Evolutionary conservation across 2,329 filamentous ascomycete species (phyloP), one percentile per base, ranked within the genome.

Genomic region (Pyrenophora tritici-repentis): DNA sequence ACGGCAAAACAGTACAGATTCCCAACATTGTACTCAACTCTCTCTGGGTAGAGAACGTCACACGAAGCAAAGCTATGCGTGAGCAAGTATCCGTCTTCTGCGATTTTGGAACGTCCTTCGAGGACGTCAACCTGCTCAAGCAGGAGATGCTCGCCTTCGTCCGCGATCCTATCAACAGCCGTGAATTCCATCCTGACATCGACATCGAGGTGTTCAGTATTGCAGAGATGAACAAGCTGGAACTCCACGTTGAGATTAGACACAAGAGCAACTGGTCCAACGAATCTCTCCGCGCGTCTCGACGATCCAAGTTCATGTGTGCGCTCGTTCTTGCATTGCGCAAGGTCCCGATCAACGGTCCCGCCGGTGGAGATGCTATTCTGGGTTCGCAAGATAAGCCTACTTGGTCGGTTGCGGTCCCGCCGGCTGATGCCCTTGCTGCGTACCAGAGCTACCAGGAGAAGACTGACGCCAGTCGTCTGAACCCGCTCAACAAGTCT

Each of bases 251-350:
- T 33, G 87, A 89, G 64, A 91, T 97, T 68, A 86, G 88, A 67
- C 91, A 97, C 81, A 97, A 97, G 73, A 75, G 73, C 62, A 81
- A 81, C 59, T 81, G 78, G 77, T 73, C 77, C 24, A 81, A 97
- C 74, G 93, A 96, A 62, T 81, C 84, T 1, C 82, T 97, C 34
- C 88, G 92, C 34, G 87, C 87, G 14, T 83, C 88, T 6, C 86
- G 92, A 44, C 86, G 93, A 54, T 95, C 89, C 72, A 97, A 96
- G 75, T 97, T 99, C 77, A 96, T 97, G 86, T 96, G 92, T 69
- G 94, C 94, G 0, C 79, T 99, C 51, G 87, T 94, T 4, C 75
- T 91, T 7, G 91, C 93, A 3, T 78, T 97, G 51, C 89, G 91
- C 75, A 91, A 88, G 76, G 82, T 99, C 14, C 93, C 92, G 8